Base-by-base conservation (phyloP, 2,329 filamentous ascomycete genomes). In the Aspergillus fischeri region DNA sequence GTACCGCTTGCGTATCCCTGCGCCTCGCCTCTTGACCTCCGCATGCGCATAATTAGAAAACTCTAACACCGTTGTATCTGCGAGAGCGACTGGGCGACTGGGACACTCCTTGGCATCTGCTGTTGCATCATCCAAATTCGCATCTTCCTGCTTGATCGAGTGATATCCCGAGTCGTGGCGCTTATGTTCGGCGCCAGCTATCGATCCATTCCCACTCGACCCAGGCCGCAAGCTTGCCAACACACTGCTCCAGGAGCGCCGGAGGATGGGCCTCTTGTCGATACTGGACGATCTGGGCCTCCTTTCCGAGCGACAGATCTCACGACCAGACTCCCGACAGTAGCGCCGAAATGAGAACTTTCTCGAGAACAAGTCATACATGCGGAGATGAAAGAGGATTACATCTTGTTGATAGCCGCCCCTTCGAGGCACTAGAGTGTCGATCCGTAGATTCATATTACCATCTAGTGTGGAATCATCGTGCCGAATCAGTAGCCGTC, bases 11-110 rank as follows among this genome's bases (percentile, higher is more conserved):
- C 81, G 81, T 48, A 81, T 79, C 64, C 85, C 86, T 52, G 82
- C 78, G 6, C 88, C 88, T 25, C 84, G 81, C 45, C 90, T 85
- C 64, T 84, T 86, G 52, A 99, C 78, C 63, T 96, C 90, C 44
- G 97, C 86, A 66, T 94, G 91, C 2, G 93, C 93, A 72, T 99
- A 99, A 77, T 97, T 99, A 63, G 91, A 95, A 72, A 97, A 99
- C 72, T 97, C 93, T 35, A 99, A 83, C 75, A 92, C 90, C 72
- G 93, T 89, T 38, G 83, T 88, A 73, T 96, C 91, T 57, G 87
- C 90, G 20, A 90, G 84, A 48, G 80, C 68, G 53, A 75, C 52
- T 21, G 58, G 55, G 32, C 54, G 58, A 58, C 60, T 51, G 10
- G 55, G 48, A 24, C 52, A 54, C 3, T 60, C 61, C 45, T 57